Conservation (phyloP, 148 eudicot genomes). For the Vaccinium myrtillus region DNA sequence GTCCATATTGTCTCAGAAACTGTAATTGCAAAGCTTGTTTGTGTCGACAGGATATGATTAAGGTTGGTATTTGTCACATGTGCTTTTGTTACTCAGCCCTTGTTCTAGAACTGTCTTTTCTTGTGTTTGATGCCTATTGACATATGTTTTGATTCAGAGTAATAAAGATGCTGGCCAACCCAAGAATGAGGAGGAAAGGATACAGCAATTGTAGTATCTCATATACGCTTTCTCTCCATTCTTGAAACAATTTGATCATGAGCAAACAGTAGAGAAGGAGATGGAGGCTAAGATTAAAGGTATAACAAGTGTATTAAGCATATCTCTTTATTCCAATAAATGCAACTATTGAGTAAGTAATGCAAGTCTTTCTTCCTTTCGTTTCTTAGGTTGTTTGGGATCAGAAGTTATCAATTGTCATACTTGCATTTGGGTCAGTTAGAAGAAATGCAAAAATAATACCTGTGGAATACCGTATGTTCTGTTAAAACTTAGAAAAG, state of each 20-base stretch:
- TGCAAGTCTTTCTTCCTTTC: background rate
- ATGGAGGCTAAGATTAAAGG: conserved; percentile 68
- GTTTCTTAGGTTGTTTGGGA: background rate
- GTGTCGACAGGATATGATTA: conserved; percentile 31
- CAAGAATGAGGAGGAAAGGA: conserved; percentile 26
- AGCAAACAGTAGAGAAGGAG: conserved; percentile 53
- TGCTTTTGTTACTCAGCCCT: background rate
- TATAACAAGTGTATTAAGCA: conserved; percentile 8
- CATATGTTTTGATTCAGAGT: conserved; percentile 7
- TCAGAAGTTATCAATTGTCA: background rate
- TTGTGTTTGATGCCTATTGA: background rate
- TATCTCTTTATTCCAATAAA: background rate
- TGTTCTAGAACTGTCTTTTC: background rate
- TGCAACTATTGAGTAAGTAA: background rate
- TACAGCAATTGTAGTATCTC: conserved; percentile 33
- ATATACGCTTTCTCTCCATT: conserved; percentile 39
- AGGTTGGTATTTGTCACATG: conserved; percentile 21
- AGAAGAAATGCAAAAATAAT: background rate
- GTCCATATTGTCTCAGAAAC: conserved; percentile 54
- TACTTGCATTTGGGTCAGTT: background rate
- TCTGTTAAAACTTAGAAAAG: background rate
- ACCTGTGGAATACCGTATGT: background rate
- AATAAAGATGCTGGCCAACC: conserved; percentile 20
- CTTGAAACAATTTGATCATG: conserved; percentile 50
- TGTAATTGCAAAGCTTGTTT: conserved; percentile 72